These are phyloP conservation scores for Boletus patriciae DNA, from an alignment of 768 basidiomycete genomes.

Conservation along the genomic window DNA sequence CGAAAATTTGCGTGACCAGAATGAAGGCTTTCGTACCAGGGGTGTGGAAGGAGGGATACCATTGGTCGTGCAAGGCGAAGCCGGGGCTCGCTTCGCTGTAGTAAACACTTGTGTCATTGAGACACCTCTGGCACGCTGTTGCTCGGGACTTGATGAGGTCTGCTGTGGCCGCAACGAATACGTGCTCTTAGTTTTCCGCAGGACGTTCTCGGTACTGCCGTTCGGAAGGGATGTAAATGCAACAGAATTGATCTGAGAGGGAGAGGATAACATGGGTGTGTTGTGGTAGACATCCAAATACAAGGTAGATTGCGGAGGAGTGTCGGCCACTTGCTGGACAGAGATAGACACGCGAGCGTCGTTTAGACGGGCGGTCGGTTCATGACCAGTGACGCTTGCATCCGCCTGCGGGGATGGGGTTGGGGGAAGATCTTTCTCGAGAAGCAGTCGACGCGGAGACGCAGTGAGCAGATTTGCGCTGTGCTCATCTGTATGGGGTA, in stretches of 20 bases:
- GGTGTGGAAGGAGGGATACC: conserved; percentile 35
- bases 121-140: conserved; percentile 49
- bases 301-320: conserved; percentile 54
- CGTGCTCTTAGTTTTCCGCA: conserved; percentile 57
- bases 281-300: conserved; percentile 60
- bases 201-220: conserved; percentile 13
- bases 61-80: conserved; percentile 28
- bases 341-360: conserved; percentile 17
- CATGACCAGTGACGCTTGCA: neutral
- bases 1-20: conserved; percentile 57
- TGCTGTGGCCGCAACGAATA: conserved; percentile 28
- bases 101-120: conserved; percentile 52
- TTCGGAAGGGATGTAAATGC: conserved; percentile 37
- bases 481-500: conserved; percentile 23
- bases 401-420: conserved; percentile 32
- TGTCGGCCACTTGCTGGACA: conserved; percentile 17
- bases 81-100: conserved; percentile 46
- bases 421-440: conserved; percentile 53
- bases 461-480: conserved; percentile 22
- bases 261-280: conserved; percentile 43
- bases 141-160: conserved; percentile 11
- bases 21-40: conserved; percentile 59
- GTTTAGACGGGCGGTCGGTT: conserved; percentile 1
- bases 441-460: conserved; percentile 7
- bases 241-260: conserved; percentile 49